Conservation (phyloP, 2,329 filamentous ascomycete species). For the Gaeumannomyces sp. region DNA sequence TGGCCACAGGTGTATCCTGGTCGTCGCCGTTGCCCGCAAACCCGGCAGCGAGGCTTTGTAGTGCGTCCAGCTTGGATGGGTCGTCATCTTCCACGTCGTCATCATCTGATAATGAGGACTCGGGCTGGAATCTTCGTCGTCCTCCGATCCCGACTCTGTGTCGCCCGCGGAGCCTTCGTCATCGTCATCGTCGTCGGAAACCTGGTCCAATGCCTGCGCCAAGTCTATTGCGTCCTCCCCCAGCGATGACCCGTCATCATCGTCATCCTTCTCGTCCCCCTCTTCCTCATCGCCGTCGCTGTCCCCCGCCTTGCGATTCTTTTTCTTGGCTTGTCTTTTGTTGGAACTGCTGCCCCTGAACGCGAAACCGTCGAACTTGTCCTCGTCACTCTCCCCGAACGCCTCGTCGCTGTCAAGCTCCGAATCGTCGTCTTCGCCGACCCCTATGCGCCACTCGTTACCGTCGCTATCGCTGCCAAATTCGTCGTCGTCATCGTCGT, state of each 20-base stretch:
- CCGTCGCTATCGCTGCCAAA: conserved; percentile 80
- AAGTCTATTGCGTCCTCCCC: conserved; percentile 55
- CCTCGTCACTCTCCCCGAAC: conserved; percentile 83
- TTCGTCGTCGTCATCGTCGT: conserved; percentile 54
- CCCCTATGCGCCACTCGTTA: conserved; percentile 76
- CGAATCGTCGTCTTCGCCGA: conserved; percentile 53
- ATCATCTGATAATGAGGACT: conserved; percentile 26
- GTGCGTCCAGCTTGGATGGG: conserved; percentile 54
- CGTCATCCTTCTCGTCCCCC: conserved; percentile 43
- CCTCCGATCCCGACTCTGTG: conserved; percentile 38
- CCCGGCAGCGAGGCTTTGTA: conserved; percentile 63
- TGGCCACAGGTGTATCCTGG: conserved; percentile 32
- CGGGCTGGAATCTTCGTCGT: conserved; percentile 34
- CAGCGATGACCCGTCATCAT: conserved; percentile 51
- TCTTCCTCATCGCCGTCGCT: conserved; percentile 42
- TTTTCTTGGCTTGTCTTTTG: conserved; percentile 18
- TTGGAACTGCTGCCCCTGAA: conserved; percentile 43
- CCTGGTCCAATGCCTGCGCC: conserved; percentile 50
- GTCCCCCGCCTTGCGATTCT: conserved; percentile 30
- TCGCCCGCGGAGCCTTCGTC: conserved; percentile 37
- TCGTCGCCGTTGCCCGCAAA: conserved; percentile 59
- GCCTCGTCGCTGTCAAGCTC: conserved; percentile 69
- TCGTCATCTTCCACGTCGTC: conserved; percentile 41
- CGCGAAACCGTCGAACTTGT: conserved; percentile 69
- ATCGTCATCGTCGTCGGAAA: conserved; percentile 45